Base-by-base conservation (phyloP, 129 eudicot genomes). In the Logfia minima region DNA sequence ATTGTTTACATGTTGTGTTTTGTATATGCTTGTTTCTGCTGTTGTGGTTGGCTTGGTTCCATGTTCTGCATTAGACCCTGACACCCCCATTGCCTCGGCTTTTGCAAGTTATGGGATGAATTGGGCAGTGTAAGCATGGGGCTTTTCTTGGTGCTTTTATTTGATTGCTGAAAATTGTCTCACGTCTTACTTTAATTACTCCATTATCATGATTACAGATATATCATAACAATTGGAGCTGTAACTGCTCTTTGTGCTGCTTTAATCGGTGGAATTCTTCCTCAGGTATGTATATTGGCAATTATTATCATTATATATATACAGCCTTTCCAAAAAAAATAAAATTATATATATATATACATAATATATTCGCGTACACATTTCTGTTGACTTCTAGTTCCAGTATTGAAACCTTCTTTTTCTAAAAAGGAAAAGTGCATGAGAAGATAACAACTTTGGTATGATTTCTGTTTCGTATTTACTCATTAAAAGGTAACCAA, bases 181-280 rank as follows among this genome's bases (percentile, higher is more conserved):
- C 59, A 60, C 19, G 39, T 79, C 6, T 34, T 70, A 52, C 24
- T 22, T 71, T 67, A 37, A 21, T 37, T 72, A 73, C 32, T 26
- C 28, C 60, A 39, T 74, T 3, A 23, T 39, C n/a, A 16, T 24
- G 4, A 48, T 70, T 80, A 68, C 86, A 88, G 92, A 62, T 88
- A 88, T 63, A 75, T 88, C 60, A 78, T 88, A 62, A 83, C 89
- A 39, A 84, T 65, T 5, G 92, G 92, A 72, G 83, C 92, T 13
- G 89, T 88, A 71, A 88, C 92, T 72, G 88, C 92, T 75, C 89
- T 88, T 2, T 88, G 92, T 76, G 88, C 92, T 60, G 85, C 89
- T 9, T 83, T 88, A 83, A 85, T 88, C 24, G 92, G 92, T 32
- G 80, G 87, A 75, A 79, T 88, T 53, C 87, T 88, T 80, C 92